Percentiles rank a stretch among this genome's conserved stretches.
These are phyloP conservation scores for Phytophthora uliginosa DNA, from an alignment of 352 stramenopile species.

Conservation along the genomic window DNA sequence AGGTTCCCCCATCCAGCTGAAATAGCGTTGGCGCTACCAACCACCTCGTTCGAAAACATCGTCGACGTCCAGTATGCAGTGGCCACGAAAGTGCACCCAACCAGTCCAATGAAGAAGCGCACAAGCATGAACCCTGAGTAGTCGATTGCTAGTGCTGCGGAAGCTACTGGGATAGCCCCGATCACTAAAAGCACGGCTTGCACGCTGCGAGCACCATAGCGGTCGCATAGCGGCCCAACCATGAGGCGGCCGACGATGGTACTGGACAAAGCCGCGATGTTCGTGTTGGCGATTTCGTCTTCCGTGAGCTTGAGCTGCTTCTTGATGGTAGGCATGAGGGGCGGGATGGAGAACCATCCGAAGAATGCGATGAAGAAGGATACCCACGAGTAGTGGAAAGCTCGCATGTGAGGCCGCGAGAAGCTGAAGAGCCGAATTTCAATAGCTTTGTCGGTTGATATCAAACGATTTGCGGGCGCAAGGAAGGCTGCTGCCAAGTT, in stretches of 20 bases:
- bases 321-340: slow-evolving; percentile 37
- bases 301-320: slow-evolving; percentile 69
- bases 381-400: slow-evolving; percentile 95
- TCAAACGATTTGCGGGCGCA: too few species aligned
- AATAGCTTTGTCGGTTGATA: slow-evolving; percentile 24
- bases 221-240: slow-evolving; percentile 93
- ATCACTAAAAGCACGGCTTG: slow-evolving; percentile 83
- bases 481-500: slow-evolving; percentile 9
- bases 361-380: slow-evolving; percentile 97
- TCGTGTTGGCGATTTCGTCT: slow-evolving; percentile 90
- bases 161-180: slow-evolving; percentile 86
- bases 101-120: slow-evolving; percentile 95
- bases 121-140: slow-evolving; percentile 78
- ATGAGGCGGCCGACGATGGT: slow-evolving; percentile 93
- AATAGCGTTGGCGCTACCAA: slow-evolving; percentile 94
- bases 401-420: slow-evolving; percentile 38
- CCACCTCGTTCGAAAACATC: slow-evolving; percentile 95
- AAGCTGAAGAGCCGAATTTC: slow-evolving; percentile 45
- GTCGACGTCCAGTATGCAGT: slow-evolving; percentile 94
- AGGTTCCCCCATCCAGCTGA: slow-evolving; percentile 95
- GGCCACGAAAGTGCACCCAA: slow-evolving; percentile 93
- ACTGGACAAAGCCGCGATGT: slow-evolving; percentile 89
- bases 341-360: slow-evolving; percentile 92
- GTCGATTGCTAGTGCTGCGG: slow-evolving; percentile 80
- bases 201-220: slow-evolving; percentile 87